phyloP scores from a whole-genome alignment of 495 filamentous ascomycete species.

The Pyrenula massariospora region DNA sequence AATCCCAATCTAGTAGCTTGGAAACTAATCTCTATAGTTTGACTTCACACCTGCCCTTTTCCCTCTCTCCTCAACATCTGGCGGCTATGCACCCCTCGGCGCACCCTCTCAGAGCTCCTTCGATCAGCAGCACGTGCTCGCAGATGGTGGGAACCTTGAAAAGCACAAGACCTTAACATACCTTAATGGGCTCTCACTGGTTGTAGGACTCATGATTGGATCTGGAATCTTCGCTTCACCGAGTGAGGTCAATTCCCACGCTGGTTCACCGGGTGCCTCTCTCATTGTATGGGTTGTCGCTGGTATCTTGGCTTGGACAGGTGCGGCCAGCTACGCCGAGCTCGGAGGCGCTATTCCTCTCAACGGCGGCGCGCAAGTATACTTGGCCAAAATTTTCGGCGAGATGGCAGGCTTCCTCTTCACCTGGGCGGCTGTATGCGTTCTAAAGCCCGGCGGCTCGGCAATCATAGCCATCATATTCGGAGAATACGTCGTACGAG shows the following conservation, averaged over 20 bases:
- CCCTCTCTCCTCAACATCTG: conserved; percentile 76
- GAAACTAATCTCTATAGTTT: conserved; percentile 29
- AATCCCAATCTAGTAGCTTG: background rate
- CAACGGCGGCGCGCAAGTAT: conserved; percentile 88
- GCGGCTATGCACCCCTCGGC: conserved; percentile 73
- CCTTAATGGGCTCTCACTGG: conserved; percentile 79
- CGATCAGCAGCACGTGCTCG: conserved; percentile 31
- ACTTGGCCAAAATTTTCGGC: conserved; percentile 90
- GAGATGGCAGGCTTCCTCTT: conserved; percentile 87
- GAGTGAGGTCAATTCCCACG: conserved; percentile 85
- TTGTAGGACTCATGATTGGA: conserved; percentile 92
- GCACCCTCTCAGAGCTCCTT: conserved; percentile 43
- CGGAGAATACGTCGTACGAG: conserved; percentile 88
- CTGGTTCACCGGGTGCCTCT: conserved; percentile 82
- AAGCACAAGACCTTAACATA: conserved; percentile 93
- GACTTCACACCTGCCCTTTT: conserved; percentile 88
- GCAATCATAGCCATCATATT: conserved; percentile 97
- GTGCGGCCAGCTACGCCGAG: conserved; percentile 91
- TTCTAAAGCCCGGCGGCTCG: conserved; percentile 83
- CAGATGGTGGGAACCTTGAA: conserved; percentile 56
- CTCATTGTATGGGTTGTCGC: conserved; percentile 86
- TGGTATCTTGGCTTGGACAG: conserved; percentile 88
- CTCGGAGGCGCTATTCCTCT: conserved; percentile 90
- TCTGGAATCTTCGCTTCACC: conserved; percentile 94
- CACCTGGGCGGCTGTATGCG: conserved; percentile 89